Percentiles rank a stretch among this genome's conserved stretches.
These are phyloP conservation scores for Petunia axillaris DNA, from an alignment of 257 asterid genomes.

Conservation along the genomic window DNA sequence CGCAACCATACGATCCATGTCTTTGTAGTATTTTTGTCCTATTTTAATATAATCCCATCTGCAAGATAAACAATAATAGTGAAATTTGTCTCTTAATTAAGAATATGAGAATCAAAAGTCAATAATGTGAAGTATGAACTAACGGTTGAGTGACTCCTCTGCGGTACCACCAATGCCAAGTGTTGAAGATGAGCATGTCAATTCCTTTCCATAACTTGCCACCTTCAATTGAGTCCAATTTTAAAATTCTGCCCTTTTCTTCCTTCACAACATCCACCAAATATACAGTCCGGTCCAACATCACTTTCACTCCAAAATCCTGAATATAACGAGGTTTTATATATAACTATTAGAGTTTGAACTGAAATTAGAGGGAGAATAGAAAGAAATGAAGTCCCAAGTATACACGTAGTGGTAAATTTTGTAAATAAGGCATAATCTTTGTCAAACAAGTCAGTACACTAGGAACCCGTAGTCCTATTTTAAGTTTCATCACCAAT, in stretches of 20 bases:
- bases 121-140: slow-evolving; percentile 23
- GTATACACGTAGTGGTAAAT: too few species aligned
- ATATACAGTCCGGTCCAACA: slow-evolving; percentile 63
- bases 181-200: slow-evolving; percentile 77
- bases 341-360: background rate
- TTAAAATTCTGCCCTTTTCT: slow-evolving; percentile 56
- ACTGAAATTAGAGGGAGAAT: background rate
- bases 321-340: slow-evolving; percentile 12
- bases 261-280: slow-evolving; percentile 68
- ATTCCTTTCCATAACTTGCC: slow-evolving; percentile 63
- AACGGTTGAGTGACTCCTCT: slow-evolving; percentile 78
- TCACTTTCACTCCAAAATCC: slow-evolving; percentile 70
- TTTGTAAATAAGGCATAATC: too few species aligned
- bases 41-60: slow-evolving; percentile 73
- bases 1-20: slow-evolving; percentile 81
- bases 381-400: background rate
- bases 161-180: slow-evolving; percentile 96
- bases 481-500: background rate
- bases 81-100: background rate
- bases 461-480: too few species aligned
- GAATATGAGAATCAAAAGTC: background rate
- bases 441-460: too few species aligned
- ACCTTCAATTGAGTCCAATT: slow-evolving; percentile 67
- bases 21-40: slow-evolving; percentile 60
- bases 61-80: background rate